phyloP scores from a whole-genome alignment of 1,139 yeast genomes.

The Blastobotrys ciferrii region DNA sequence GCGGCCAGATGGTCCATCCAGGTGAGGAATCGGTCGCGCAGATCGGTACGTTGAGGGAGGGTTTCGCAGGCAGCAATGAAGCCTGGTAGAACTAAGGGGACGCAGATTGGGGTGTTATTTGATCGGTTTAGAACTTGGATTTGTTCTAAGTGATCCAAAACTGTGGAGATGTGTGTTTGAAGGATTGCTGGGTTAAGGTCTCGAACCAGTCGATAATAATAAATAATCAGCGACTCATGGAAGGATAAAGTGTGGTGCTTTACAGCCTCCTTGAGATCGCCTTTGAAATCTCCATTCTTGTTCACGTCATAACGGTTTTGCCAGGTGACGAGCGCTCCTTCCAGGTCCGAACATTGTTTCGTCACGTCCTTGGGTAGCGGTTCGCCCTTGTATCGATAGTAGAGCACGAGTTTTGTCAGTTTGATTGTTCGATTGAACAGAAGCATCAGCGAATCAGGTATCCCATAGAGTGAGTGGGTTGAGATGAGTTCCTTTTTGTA shows the following conservation, averaged over 20 bases:
- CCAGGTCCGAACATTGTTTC: slow-evolving; percentile 48
- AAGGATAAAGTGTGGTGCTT: slow-evolving; percentile 81
- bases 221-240: slow-evolving; percentile 71
- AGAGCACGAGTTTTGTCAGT: slow-evolving; percentile 59
- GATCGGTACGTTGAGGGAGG: slow-evolving; percentile 43
- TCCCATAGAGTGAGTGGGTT: slow-evolving; percentile 78
- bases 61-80: slow-evolving; percentile 89
- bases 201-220: slow-evolving; percentile 66
- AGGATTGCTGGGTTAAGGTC: slow-evolving; percentile 51
- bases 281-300: slow-evolving; percentile 29
- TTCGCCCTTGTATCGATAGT: slow-evolving; percentile 39
- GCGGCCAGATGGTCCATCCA: slow-evolving; percentile 83
- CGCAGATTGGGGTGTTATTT: slow-evolving; percentile 52
- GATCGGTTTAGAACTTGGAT: slow-evolving; percentile 53
- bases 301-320: slow-evolving; percentile 40
- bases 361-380: slow-evolving; percentile 46
- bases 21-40: slow-evolving; percentile 65
- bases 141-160: slow-evolving; percentile 62
- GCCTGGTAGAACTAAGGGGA: slow-evolving; percentile 86
- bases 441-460: slow-evolving; percentile 75
- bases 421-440: slow-evolving; percentile 51
- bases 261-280: slow-evolving; percentile 55
- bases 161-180: slow-evolving; percentile 59
- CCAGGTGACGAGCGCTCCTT: slow-evolving; percentile 59
- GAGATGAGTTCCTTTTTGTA: slow-evolving; percentile 49